Evolutionary conservation across 2,329 filamentous ascomycete species (phyloP).

Genomic region (Apiospora saccharicola): DNA sequence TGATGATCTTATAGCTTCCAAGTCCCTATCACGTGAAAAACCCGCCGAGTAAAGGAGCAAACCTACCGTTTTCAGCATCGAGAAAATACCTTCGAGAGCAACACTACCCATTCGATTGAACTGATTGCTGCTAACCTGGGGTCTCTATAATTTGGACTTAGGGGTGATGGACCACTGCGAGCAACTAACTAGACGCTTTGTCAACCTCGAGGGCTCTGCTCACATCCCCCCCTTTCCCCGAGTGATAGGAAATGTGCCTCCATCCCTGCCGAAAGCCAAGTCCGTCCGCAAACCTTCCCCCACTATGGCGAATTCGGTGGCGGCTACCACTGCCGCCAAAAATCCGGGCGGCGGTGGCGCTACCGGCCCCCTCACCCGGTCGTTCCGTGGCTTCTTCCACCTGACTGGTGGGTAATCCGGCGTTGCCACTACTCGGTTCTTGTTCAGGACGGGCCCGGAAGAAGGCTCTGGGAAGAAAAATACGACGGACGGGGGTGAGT

Average conservation of each 20-base stretch:
- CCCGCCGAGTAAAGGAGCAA: background rate
- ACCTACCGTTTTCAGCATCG: background rate
- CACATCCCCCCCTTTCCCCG: background rate
- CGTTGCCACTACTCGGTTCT: background rate
- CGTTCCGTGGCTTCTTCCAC: background rate
- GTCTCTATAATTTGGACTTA: background rate
- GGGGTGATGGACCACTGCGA: background rate
- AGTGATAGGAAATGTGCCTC: background rate
- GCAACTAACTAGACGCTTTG: background rate
- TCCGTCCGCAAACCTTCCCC: background rate
- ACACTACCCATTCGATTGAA: background rate
- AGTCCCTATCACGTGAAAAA: background rate
- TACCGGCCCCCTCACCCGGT: background rate
- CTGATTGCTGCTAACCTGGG: background rate
- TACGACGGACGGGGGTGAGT: no score
- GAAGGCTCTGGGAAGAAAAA: background rate
- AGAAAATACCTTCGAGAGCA: background rate
- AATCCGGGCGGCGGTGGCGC: conserved; percentile 2
- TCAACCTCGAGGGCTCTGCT: background rate
- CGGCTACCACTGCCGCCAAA: background rate
- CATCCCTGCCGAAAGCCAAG: background rate
- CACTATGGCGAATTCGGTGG: background rate
- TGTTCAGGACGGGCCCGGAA: background rate
- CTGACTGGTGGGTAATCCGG: background rate
- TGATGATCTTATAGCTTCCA: no score